Base-by-base conservation (phyloP, 2,329 filamentous ascomycete genomes). In the Alternaria novae-zelandiae region DNA sequence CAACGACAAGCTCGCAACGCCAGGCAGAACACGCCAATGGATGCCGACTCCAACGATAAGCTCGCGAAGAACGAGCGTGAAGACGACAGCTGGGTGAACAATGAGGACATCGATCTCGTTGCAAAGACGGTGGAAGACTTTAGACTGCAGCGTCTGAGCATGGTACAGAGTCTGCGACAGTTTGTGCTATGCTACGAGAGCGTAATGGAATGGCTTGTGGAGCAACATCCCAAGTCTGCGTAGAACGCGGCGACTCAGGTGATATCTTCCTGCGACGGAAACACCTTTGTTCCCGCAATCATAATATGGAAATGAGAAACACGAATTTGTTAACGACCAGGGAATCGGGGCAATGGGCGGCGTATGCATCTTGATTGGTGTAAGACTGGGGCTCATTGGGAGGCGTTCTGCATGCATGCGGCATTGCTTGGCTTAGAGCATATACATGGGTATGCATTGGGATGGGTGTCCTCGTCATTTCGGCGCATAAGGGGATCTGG, bases 111-210 rank as follows among this genome's bases (percentile, higher is more conserved):
- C 2, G 96, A 99, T 78, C 80, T 98, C 63, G 89, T 99, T 51
- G 90, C 92, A 66, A 90, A 89, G 77, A 96, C 94, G 0, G 95
- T 99, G 2, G 91, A 96, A 71, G 94, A 97, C 72, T 97, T 99
- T 79, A 86, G 96, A 60, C 84, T 87, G 53, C 96, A 99, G 82
- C 85, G 96, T 68, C 82, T 97, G 20, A 97, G 94, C 80, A 99
- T 98, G 94, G 95, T 99, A 46, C 96, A 98, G 81, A 97, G 91
- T 73, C 82, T 98, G 61, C 86, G 93, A 64, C 96, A 99, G 79
- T 98, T 91, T 81, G 95, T 97, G 54, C 88, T 99, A 32, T 99
- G 96, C 80, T 99, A 99, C 79, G 96, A 99, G 83, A 96, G 92
- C 44, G 86, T 98, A 7, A 83, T 96, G 58, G 95, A 98, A 80